phyloP scores from a whole-genome alignment of 768 basidiomycete species.

The Russula sp. region DNA sequence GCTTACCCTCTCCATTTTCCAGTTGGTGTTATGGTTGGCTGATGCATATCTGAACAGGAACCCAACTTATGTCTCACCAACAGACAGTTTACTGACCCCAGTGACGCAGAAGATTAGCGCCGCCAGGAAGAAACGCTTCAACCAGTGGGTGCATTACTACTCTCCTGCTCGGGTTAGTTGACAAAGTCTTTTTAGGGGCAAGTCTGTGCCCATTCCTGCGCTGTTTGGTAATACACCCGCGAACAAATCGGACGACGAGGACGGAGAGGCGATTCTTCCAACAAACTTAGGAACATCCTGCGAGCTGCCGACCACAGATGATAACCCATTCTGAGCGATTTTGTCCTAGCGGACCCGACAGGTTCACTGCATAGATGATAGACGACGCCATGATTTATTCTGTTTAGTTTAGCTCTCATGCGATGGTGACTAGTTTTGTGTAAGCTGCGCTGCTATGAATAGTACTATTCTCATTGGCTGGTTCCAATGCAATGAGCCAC shows the following conservation, averaged over 20 bases:
- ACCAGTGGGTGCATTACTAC: slow-evolving; percentile 50
- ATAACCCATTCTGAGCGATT: slow-evolving; percentile 61
- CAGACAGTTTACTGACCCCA: slow-evolving; percentile 92
- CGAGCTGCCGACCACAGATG: slow-evolving; percentile 41
- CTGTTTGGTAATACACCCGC: slow-evolving; percentile 43
- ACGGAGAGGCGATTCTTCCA: slow-evolving; percentile 35
- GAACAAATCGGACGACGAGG: slow-evolving; percentile 30
- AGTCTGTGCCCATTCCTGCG: slow-evolving; percentile 47
- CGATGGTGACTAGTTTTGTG: slow-evolving; percentile 1
- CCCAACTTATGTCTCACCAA: slow-evolving; percentile 83
- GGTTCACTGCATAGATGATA: slow-evolving; percentile 7
- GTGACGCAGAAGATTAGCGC: slow-evolving; percentile 86
- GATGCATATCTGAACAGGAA: slow-evolving; percentile 46
- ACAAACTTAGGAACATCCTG: slow-evolving; percentile 28
- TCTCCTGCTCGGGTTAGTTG: slow-evolving; percentile 3
- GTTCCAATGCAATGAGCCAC: background rate
- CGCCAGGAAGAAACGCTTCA: slow-evolving; percentile 89
- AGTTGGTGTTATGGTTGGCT: background rate
- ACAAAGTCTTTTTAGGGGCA: slow-evolving; percentile 35
- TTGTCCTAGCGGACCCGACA: background rate
- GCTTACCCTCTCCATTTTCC: slow-evolving; percentile 29
- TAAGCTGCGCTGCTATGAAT: slow-evolving; percentile 3
- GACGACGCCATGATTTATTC: slow-evolving; percentile 12
- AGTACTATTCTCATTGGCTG: background rate
- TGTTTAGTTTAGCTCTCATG: slow-evolving; percentile 8